Conservation (phyloP, 2,329 filamentous ascomycete species). For the Thyridium curvatum region DNA sequence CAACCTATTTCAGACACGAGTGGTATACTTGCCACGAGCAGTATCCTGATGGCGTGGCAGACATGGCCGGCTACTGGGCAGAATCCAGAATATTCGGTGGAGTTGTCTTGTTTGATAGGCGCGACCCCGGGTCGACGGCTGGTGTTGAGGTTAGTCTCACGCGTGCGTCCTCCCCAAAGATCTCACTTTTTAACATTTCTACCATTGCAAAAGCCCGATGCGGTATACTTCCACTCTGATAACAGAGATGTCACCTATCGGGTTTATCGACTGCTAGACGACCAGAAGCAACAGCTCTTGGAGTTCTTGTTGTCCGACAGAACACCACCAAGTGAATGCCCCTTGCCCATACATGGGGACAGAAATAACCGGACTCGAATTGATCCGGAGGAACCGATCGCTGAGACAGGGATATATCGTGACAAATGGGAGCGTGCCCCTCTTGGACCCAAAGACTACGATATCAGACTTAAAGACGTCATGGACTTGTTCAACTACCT, state of each 20-base stretch:
- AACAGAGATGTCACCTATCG: conserved; percentile 12
- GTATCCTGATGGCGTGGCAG: conserved; percentile 9
- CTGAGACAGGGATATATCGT: conserved; percentile 16
- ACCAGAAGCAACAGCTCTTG: conserved; percentile 13
- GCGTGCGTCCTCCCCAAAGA: too few relatives aligned
- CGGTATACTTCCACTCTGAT: conserved; percentile 15
- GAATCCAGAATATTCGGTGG: conserved; percentile 19
- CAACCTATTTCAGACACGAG: too few relatives aligned
- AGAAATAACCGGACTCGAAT: conserved; percentile 13
- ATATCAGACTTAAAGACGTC: conserved; percentile 2
- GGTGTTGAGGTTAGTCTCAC: conserved; percentile 4
- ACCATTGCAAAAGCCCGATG: too few relatives aligned
- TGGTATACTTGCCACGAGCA: background rate
- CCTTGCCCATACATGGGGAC: conserved; percentile 11
- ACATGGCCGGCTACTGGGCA: conserved; percentile 18
- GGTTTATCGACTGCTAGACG: conserved; percentile 14
- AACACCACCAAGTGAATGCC: background rate
- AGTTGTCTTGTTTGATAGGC: conserved; percentile 19
- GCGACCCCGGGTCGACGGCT: background rate
- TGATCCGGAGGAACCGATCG: conserved; percentile 17
- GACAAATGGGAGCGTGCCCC: conserved; percentile 19
- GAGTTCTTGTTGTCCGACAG: conserved; percentile 11
- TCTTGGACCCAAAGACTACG: background rate
- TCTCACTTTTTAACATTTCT: too few relatives aligned
- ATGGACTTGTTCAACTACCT: conserved; percentile 1